Percentiles rank a stretch among this genome's conserved stretches.
Evolutionary conservation across 768 basidiomycete species (phyloP).

Genomic region (Mycena galopus): DNA sequence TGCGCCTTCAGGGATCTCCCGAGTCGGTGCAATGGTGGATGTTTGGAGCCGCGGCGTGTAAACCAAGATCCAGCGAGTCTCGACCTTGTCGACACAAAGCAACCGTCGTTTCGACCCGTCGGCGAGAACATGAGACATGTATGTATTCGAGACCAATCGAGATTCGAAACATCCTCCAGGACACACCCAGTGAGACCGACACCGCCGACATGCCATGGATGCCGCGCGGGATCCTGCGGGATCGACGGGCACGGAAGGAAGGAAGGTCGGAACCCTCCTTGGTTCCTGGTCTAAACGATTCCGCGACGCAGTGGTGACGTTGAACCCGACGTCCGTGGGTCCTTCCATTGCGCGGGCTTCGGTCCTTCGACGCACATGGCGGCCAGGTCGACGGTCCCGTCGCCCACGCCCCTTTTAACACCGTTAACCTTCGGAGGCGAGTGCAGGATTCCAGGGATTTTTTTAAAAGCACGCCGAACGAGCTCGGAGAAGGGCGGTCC

Average conservation of each 20-base stretch:
- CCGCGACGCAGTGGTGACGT: conserved; percentile 23
- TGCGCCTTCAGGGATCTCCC: conserved; percentile 9
- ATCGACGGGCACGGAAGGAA: conserved; percentile 52
- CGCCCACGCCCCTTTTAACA: conserved; percentile 94
- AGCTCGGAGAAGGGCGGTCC: too few relatives aligned
- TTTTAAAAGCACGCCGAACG: too few relatives aligned
- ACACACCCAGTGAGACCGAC: neutral
- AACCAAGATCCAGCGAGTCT: neutral
- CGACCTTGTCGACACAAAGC: neutral
- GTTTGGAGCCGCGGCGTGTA: conserved; percentile 10
- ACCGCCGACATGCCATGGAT: conserved; percentile 63
- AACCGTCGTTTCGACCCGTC: neutral
- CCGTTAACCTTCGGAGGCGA: conserved; percentile 74
- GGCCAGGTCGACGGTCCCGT: conserved; percentile 93
- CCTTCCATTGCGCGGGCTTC: conserved; percentile 18
- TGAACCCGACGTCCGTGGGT: conserved; percentile 32
- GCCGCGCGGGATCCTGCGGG: too few relatives aligned
- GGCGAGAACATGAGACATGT: conserved; percentile 78
- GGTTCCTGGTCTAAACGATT: conserved; percentile 15
- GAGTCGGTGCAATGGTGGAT: neutral
- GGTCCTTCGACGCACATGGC: conserved; percentile 95
- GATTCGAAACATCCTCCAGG: conserved; percentile 77
- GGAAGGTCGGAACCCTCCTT: conserved; percentile 7
- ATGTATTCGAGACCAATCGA: conserved; percentile 75
- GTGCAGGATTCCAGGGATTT: neutral